Base-by-base conservation (phyloP, 257 asterid species). In the Voacanga thouarsii region DNA sequence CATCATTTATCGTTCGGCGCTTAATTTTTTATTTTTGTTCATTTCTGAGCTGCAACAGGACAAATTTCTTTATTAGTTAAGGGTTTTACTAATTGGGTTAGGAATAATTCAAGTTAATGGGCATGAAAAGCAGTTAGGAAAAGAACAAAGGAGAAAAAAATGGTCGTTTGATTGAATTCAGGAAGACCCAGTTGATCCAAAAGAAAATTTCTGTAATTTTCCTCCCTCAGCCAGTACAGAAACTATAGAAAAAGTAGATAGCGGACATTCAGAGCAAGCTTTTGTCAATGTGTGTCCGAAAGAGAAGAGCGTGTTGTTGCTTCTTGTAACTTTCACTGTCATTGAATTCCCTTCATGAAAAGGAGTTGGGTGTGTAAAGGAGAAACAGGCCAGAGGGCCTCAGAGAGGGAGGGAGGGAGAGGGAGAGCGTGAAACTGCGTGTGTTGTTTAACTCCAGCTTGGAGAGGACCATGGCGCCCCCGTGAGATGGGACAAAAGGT, bases 401-500 rank as follows among this genome's bases (percentile, higher is more conserved):
- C 9, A 4, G 79, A 37, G 55, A 15, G 71, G 3, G 72, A n/a
- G 43, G 5, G 61, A 43, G 75, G 59, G 43, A 64, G 68, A 81
- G 75, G 82, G 77, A 82, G 89, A 83, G 87, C 80, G 88, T 51
- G 45, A 33, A 33, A 33, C 37, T 80, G 64, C 69, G 28, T 63
- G 68, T 84, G 78, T 63, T 66, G 76, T 82, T 83, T 84, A 82
- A 73, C 80, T 89, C 89, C 89, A 85, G 86, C 89, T 86, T 75
- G 80, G 79, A 85, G 79, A 85, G 86, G 89, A 84, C 89, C 88
- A 89, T 88, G 92, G 91, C 86, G 85, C 82, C 81, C 90, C 83
- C 88, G 89, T 92, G 97, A 89, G 87, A 86, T 78, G 86, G 81
- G 91, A 87, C 89, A 77, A 85, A 88, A 81, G 88, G 77, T 76